Evolutionary conservation across 106 monocot species (phyloP), one percentile per base, ranked within the genome.

Genomic region (Phalaenopsis equestris): DNA sequence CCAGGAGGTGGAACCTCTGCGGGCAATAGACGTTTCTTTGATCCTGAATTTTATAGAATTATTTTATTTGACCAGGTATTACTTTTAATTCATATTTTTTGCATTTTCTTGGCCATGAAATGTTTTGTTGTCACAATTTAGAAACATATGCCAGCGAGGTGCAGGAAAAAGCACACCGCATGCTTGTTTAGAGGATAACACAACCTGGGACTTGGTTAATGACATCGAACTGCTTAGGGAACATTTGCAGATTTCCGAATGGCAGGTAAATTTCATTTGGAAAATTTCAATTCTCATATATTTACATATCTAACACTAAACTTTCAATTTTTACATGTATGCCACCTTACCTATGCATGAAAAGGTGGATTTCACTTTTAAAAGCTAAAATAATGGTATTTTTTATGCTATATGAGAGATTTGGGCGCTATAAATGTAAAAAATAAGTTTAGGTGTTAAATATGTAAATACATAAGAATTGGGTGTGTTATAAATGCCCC

Each of bases 131-230:
- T 82, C 41, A 79, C 55, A 16, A 38, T 77, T 41, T 72, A 21
- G 15, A 38, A 64, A 80, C 41, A 77, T 85, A 57, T 75, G 39
- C 2, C 85, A 99, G 98, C 81, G 98, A 88, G 98, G 98, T 86
- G 86, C 98, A 46, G 98, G 98, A 68, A 99, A 86, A 88, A 99
- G 98, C 77, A 95, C 90, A 17, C 98, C 94, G 10, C 98, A 99
- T 89, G 98, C 98, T 37, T 99, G 98, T 81, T 94, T 99, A 81
- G 94, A 93, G 56, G 89, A 91, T 77, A 99, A 99, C 81, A 99
- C 98, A 38, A 99, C 98, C n/a, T 99, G 98, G 98, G 90, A 99
- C 80, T 85, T 99, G 77, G 86, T 99, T 73, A 86, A 84, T 48
- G 98, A 99, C 80, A 93, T 99, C 75, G 98, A 99, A 80, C 94